phyloP scores from a whole-genome alignment of 1,284 basidiomycete genomes.

The Tetrapyrgos nigripes region DNA sequence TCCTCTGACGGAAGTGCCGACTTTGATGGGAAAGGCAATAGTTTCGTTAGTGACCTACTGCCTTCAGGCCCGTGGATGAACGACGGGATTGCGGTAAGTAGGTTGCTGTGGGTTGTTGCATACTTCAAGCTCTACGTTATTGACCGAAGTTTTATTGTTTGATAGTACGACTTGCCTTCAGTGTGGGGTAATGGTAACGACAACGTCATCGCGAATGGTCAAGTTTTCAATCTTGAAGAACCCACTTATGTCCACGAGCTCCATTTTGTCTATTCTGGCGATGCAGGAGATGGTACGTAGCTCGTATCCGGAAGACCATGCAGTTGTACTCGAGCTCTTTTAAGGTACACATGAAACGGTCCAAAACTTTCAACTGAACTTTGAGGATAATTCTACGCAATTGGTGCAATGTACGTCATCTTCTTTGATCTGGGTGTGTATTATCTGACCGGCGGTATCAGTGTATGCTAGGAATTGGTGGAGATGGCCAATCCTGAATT shows the following conservation, averaged over 20 bases:
- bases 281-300: slow-evolving; percentile 22
- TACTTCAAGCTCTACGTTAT: no score
- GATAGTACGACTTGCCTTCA: slow-evolving; percentile 45
- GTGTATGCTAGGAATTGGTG: slow-evolving; percentile 49
- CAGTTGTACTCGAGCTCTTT: background rate
- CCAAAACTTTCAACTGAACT: background rate
- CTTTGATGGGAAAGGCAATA: slow-evolving; percentile 43
- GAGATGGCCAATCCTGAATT: slow-evolving; percentile 40
- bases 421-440: background rate
- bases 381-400: slow-evolving; percentile 26
- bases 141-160: slow-evolving; percentile 3
- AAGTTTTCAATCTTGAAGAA: slow-evolving; percentile 37
- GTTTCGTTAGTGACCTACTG: slow-evolving; percentile 42
- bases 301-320: background rate
- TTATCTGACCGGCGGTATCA: slow-evolving; percentile 16
- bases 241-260: slow-evolving; percentile 44
- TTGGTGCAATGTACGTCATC: slow-evolving; percentile 37
- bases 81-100: slow-evolving; percentile 41
- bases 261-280: slow-evolving; percentile 49
- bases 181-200: slow-evolving; percentile 44
- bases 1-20: slow-evolving; percentile 44
- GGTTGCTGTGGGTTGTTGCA: background rate
- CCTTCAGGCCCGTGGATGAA: slow-evolving; percentile 40
- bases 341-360: background rate
- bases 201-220: slow-evolving; percentile 46